Evolutionary conservation across 1,284 basidiomycete genomes (phyloP), one percentile per base, ranked within the genome.

Genomic region (Papiliotrema laurentii): DNA sequence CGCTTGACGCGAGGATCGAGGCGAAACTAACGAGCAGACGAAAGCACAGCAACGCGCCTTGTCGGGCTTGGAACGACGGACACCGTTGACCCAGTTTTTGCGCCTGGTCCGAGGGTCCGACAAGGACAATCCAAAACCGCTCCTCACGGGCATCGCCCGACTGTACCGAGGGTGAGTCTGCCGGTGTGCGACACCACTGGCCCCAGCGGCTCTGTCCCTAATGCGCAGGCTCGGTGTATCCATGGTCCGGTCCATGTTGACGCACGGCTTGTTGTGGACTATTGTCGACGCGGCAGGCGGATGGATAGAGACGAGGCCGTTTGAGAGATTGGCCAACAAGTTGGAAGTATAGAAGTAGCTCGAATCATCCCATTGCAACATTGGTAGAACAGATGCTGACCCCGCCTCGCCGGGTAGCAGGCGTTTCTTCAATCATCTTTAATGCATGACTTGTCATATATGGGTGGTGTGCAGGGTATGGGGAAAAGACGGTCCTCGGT

Each of bases 191-290:
- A n/a, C 16, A 40, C 4, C 21, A 16, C 37, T 39, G n/a, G n/a
- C 42, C 7, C 24, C 44, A 24, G 16, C 4, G 7, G 14, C 35
- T 28, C 13, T n/a, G 7, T 19, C 3, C 44, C 6, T 28, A 30
- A n/a, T 10, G 7, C n/a, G 22, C 39, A 71, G 72, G 16, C 59
- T 74, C 19, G 72, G 72, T 2, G 67, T 74, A 21, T 71, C 68
- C 24, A 72, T 73, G 71, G 54, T 67, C 18, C 64, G 72, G 10
- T 69, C 66, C 4, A 73, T 74, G 63, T 58, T 74, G 30, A 74
- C 72, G 7, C 72, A 74, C 47, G 72, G 72, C 13, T 54, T 73
- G 22, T 54, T 73, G 37, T 74, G 72, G 72, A 74, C 72, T 2
- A 62, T 74, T 16, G 66, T 73, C 21, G 72, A 74, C 54, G 62